Evolutionary conservation across 495 filamentous ascomycete genomes (phyloP).

Genomic region (Extremus antarcticus): DNA sequence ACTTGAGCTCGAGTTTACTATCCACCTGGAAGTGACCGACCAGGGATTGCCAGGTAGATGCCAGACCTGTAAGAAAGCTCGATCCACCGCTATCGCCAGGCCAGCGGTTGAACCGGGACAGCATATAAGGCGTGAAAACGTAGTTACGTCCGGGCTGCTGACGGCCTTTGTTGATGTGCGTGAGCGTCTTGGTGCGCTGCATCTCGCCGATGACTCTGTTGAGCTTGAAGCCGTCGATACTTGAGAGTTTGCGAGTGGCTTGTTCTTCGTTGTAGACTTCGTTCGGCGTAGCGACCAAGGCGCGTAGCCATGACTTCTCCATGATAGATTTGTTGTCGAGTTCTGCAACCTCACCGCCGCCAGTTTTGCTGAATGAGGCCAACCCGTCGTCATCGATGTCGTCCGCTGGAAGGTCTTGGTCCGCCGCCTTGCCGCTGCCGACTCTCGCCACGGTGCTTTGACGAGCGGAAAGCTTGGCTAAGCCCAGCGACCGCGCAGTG

Average conservation of each 20-base stretch:
- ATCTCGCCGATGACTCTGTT: conserved; percentile 47
- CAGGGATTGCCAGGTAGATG: conserved; percentile 35
- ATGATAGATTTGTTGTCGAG: conserved; percentile 11
- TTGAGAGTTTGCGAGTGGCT: conserved; percentile 36
- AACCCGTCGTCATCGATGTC: too few relatives aligned
- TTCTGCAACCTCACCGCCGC: neutral
- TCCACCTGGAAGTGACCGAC: conserved; percentile 25
- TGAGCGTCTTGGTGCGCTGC: conserved; percentile 47
- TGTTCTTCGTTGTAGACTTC: conserved; percentile 35
- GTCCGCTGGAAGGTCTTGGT: too few relatives aligned
- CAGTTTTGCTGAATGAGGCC: too few relatives aligned
- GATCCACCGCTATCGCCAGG: conserved; percentile 28
- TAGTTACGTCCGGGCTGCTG: conserved; percentile 41
- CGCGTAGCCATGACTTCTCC: conserved; percentile 52
- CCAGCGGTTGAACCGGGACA: conserved; percentile 22
- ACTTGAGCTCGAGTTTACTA: conserved; percentile 23
- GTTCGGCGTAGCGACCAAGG: conserved; percentile 43
- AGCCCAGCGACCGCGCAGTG: conserved; percentile 1
- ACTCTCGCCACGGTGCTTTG: too few relatives aligned
- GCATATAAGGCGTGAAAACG: conserved; percentile 20
- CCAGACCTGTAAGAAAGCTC: conserved; percentile 29
- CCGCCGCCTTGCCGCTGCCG: too few relatives aligned
- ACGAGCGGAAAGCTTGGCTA: too few relatives aligned
- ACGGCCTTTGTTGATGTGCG: conserved; percentile 43
- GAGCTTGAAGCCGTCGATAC: conserved; percentile 37